Evolutionary conservation across 345 rosid genomes (phyloP).

Genomic region (Rhizophora mangle): DNA sequence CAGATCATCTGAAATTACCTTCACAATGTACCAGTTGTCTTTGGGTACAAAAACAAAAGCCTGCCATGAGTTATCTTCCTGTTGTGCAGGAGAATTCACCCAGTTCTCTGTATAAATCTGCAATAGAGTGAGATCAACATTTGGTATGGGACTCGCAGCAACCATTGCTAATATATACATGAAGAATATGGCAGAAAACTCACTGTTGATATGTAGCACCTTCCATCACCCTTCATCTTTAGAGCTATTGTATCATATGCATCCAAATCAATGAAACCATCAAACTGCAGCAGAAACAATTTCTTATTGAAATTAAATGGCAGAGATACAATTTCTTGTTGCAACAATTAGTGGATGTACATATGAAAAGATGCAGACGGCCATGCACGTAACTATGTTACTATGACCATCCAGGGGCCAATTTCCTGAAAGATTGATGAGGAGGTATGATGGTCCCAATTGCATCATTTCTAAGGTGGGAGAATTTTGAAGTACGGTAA

Average conservation of each 20-base stretch:
- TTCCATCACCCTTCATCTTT: constrained; percentile 87
- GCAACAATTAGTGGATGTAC: too few species aligned
- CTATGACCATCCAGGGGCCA: neutral
- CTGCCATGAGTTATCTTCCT: constrained; percentile 98
- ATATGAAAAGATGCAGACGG: neutral
- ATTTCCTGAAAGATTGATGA: neutral
- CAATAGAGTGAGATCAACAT: constrained; percentile 4
- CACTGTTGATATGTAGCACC: constrained; percentile 87
- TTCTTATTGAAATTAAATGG: neutral
- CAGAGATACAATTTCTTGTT: too few species aligned
- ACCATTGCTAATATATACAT: neutral
- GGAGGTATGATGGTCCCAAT: too few species aligned
- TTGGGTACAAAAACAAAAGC: constrained; percentile 76
- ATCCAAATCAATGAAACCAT: constrained; percentile 85
- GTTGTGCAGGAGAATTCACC: constrained; percentile 88
- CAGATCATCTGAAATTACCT: constrained; percentile 28
- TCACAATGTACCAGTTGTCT: constrained; percentile 74
- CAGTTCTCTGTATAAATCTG: constrained; percentile 95
- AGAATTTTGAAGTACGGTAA: neutral
- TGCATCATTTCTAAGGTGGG: too few species aligned
- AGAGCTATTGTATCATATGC: constrained; percentile 79
- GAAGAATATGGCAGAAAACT: constrained; percentile 27
- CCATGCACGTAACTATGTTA: neutral
- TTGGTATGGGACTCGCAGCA: neutral
- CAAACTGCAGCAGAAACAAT: constrained; percentile 52